Evolutionary conservation across 495 filamentous ascomycete species (phyloP).

Genomic region (Emericellopsis terricola): DNA sequence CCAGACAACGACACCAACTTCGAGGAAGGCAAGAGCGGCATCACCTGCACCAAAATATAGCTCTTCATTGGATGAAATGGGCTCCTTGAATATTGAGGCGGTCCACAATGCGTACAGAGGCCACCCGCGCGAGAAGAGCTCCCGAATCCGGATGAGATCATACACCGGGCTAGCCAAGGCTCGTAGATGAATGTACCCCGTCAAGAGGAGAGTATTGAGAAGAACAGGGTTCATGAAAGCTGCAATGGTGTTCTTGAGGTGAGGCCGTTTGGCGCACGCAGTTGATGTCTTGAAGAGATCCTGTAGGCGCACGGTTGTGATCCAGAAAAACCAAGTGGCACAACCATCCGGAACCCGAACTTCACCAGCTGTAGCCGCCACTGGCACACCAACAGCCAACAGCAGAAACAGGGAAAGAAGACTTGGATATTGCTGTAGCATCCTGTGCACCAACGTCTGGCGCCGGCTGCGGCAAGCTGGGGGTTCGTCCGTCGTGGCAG

Average conservation of each 20-base stretch:
- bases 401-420: constrained; percentile 10
- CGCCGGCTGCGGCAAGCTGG: too few species aligned
- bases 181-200: constrained; percentile 20
- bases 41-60: constrained; percentile 21
- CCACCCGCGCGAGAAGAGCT: constrained; percentile 14
- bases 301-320: constrained; percentile 19
- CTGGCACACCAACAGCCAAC: constrained; percentile 10
- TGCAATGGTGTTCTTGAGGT: constrained; percentile 11
- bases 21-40: constrained; percentile 20
- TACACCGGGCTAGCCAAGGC: constrained; percentile 7
- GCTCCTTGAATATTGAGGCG: not conserved
- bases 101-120: constrained; percentile 14
- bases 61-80: not conserved
- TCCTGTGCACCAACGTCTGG: too few species aligned
- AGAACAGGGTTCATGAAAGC: constrained; percentile 23
- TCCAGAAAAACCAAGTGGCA: constrained; percentile 21
- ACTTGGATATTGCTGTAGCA: constrained; percentile 7
- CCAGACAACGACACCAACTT: constrained; percentile 25
- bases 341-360: constrained; percentile 15
- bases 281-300: constrained; percentile 11
- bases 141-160: constrained; percentile 10
- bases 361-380: constrained; percentile 8
- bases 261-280: constrained; percentile 5
- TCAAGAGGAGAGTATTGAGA: constrained; percentile 20
- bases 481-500: too few species aligned